Percentiles rank a stretch among this genome's conserved stretches.
phyloP scores from a whole-genome alignment of 352 stramenopile species.

The Phytophthora aleatoria region DNA sequence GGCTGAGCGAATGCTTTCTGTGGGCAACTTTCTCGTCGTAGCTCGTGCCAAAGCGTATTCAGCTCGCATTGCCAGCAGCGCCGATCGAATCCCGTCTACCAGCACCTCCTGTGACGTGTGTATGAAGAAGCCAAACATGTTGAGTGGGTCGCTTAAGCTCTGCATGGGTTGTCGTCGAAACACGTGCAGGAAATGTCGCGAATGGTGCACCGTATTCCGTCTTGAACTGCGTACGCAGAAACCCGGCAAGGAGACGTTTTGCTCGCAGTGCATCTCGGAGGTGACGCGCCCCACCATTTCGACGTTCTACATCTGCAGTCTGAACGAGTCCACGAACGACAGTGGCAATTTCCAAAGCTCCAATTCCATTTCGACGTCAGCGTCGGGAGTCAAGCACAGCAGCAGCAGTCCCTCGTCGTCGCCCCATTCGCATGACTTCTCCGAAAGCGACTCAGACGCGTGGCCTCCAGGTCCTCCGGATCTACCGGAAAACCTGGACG shows the following conservation, averaged over 20 bases:
- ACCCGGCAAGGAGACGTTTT: conserved; percentile 55
- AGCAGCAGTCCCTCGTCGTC: conserved; percentile 33
- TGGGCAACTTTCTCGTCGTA: conserved; percentile 47
- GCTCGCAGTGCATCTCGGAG: conserved; percentile 56
- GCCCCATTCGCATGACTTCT: conserved; percentile 24
- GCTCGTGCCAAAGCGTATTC: conserved; percentile 64
- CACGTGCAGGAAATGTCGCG: conserved; percentile 54
- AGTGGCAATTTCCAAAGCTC: conserved; percentile 11
- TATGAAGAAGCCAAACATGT: conserved; percentile 44
- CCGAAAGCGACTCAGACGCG: conserved; percentile 25
- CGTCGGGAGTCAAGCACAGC: conserved; percentile 21
- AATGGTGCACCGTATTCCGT: conserved; percentile 56
- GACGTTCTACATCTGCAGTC: conserved; percentile 34
- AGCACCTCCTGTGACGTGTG: conserved; percentile 58
- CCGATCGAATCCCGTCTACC: conserved; percentile 37
- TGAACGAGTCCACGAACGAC: conserved; percentile 31
- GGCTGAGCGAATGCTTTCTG: conserved; percentile 41
- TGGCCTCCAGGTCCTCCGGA: conserved; percentile 25
- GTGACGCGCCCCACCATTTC: conserved; percentile 33
- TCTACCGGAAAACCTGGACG: conserved; percentile 30
- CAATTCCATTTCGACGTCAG: conserved; percentile 27
- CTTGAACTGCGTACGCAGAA: conserved; percentile 49
- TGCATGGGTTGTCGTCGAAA: conserved; percentile 65
- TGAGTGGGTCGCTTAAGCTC: conserved; percentile 39
- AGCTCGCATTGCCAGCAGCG: conserved; percentile 43